Percentiles rank a stretch among this genome's conserved stretches.
These are phyloP conservation scores for Exserohilum rostratum DNA, from an alignment of 2,329 filamentous ascomycete genomes.

Conservation along the genomic window DNA sequence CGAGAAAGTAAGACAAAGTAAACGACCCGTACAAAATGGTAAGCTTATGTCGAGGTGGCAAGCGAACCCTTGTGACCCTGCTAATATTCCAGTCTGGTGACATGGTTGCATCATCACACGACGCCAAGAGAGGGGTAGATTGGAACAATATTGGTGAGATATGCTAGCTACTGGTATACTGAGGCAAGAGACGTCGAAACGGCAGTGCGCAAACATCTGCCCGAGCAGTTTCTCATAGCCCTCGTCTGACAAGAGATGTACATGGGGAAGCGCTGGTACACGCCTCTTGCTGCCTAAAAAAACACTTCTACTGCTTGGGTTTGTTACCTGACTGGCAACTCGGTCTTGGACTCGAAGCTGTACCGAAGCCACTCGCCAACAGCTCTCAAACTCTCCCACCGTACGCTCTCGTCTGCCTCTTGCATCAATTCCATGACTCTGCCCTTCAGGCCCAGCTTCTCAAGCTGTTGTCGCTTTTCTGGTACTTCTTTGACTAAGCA, in stretches of 20 bases:
- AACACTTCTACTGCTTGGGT: neutral
- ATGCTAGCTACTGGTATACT: neutral
- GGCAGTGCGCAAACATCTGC: slow-evolving; percentile 4
- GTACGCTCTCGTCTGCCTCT: slow-evolving; percentile 82
- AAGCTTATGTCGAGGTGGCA: no score
- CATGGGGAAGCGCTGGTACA: slow-evolving; percentile 5
- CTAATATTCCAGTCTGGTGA: neutral
- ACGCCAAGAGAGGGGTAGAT: neutral
- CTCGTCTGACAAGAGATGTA: slow-evolving; percentile 5
- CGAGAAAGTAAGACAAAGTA: no score
- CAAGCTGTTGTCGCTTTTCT: slow-evolving; percentile 78
- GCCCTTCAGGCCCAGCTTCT: slow-evolving; percentile 83
- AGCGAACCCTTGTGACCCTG: no score
- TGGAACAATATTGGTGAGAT: neutral
- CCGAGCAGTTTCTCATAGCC: slow-evolving; percentile 5
- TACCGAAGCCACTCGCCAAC: slow-evolving; percentile 79
- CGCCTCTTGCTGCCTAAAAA: slow-evolving; percentile 1
- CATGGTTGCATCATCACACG: neutral
- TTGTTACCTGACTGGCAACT: slow-evolving; percentile 37
- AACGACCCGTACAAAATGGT: neutral
- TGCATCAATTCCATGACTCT: slow-evolving; percentile 94
- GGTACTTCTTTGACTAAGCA: slow-evolving; percentile 86
- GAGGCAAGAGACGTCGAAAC: neutral
- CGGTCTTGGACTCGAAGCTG: slow-evolving; percentile 53
- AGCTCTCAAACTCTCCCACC: slow-evolving; percentile 90